Evolutionary conservation across 2,329 filamentous ascomycete species (phyloP).

Genomic region (Fusarium penzigii): DNA sequence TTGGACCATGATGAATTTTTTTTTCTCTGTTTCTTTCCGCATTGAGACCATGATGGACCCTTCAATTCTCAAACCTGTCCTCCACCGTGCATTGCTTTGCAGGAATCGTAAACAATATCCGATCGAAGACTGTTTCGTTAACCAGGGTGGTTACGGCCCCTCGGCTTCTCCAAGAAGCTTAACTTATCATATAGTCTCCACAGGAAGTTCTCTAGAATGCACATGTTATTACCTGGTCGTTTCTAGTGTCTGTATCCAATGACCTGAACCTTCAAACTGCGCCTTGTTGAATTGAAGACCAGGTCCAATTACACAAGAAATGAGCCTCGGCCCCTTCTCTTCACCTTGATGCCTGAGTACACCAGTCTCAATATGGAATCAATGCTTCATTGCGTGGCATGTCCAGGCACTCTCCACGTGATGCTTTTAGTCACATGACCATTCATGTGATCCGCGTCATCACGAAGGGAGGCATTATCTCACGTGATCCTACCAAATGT

Average conservation of each 20-base stretch:
- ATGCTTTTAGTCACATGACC: neutral
- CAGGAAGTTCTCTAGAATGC: neutral
- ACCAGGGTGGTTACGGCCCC: neutral
- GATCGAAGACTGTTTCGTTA: neutral
- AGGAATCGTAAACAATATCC: neutral
- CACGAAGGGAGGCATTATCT: neutral
- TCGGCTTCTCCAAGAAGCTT: neutral
- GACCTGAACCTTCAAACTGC: neutral
- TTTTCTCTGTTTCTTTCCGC: neutral
- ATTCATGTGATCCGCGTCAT: neutral
- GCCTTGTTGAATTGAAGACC: neutral
- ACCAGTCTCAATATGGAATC: neutral
- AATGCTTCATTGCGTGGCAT: constrained; percentile 2
- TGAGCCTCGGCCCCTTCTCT: no score
- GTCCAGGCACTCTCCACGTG: constrained; percentile 4
- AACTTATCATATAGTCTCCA: neutral
- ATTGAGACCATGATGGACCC: neutral
- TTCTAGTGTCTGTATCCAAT: neutral
- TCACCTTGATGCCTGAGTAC: no score
- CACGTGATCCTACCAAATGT: constrained; percentile 20
- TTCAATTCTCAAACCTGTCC: neutral
- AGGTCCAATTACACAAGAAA: no score
- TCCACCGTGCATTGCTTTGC: neutral
- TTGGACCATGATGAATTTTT: neutral
- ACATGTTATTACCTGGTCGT: neutral